Percentiles rank a stretch among this genome's conserved stretches.
Conservation (phyloP, 768 basidiomycete species). For the Rhodotorula taiwanensis region DNA sequence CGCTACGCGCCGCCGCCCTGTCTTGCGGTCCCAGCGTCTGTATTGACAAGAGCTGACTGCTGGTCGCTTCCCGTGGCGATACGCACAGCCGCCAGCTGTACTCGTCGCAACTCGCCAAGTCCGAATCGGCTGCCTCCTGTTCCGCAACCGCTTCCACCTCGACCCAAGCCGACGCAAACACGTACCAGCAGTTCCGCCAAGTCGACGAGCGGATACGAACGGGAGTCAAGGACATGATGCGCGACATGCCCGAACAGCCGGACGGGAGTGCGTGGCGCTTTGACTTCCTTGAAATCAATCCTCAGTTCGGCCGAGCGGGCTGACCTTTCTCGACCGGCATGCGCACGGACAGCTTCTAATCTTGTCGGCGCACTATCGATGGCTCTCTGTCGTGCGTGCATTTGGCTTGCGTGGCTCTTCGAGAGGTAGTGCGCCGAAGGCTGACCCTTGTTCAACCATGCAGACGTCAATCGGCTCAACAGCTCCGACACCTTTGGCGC, state of each 20-base stretch:
- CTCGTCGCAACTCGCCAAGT: slow-evolving; percentile 23
- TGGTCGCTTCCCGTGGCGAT: slow-evolving; percentile 66
- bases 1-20: neutral
- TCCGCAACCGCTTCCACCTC: slow-evolving; percentile 4
- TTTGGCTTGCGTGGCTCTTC: no score
- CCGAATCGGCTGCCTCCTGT: neutral
- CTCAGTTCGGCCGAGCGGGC: no score
- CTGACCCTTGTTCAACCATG: slow-evolving; percentile 42
- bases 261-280: slow-evolving; percentile 34
- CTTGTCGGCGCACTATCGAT: slow-evolving; percentile 87
- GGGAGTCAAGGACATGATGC: slow-evolving; percentile 58
- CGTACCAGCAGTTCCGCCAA: slow-evolving; percentile 73
- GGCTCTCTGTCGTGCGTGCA: slow-evolving; percentile 71
- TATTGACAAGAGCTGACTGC: neutral
- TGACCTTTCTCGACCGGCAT: neutral
- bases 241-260: slow-evolving; percentile 37
- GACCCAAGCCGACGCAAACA: slow-evolving; percentile 57
- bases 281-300: no score
- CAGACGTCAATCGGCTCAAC: slow-evolving; percentile 62
- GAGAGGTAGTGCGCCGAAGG: no score
- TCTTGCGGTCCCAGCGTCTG: neutral
- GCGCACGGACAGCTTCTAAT: slow-evolving; percentile 36
- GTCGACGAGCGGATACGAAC: slow-evolving; percentile 63
- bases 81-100: slow-evolving; percentile 25
- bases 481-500: slow-evolving; percentile 34